phyloP scores from a whole-genome alignment of 306 rosid genomes.

The Pueraria montana region DNA sequence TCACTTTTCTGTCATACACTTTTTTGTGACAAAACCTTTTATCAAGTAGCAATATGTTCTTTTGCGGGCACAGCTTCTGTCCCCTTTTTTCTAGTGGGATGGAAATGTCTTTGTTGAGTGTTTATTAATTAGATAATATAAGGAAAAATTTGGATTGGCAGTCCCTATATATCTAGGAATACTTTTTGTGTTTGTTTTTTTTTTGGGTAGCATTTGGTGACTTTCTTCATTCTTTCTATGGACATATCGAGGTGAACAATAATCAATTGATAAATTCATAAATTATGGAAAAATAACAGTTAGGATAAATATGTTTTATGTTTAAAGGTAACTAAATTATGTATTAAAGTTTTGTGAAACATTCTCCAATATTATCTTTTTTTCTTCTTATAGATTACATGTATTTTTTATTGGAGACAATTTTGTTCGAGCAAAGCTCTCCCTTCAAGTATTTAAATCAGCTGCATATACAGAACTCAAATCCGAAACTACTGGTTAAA shows the following conservation, averaged over 20 bases:
- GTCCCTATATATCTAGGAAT: too few relatives aligned
- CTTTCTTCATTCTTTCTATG: background rate
- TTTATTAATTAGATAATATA: background rate
- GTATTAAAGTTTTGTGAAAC: too few relatives aligned
- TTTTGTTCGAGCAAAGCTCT: too few relatives aligned
- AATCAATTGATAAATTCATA: background rate
- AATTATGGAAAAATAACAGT: background rate
- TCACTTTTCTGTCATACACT: constrained; percentile 13
- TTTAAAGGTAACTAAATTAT: too few relatives aligned
- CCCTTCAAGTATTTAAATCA: too few relatives aligned
- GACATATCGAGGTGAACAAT: background rate
- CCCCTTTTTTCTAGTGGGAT: constrained; percentile 19
- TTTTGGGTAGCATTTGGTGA: too few relatives aligned
- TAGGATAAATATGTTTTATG: background rate
- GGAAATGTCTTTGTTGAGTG: background rate
- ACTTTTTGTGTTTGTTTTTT: background rate
- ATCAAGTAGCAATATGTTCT: background rate
- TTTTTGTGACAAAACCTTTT: background rate
- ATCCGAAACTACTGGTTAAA: too few relatives aligned
- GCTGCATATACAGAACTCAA: too few relatives aligned
- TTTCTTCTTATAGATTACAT: too few relatives aligned
- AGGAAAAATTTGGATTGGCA: background rate
- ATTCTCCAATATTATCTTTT: too few relatives aligned
- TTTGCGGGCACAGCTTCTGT: background rate
- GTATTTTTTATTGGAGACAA: too few relatives aligned